These are phyloP conservation scores for Hypomontagnella submonticulosa DNA, from an alignment of 495 filamentous ascomycete genomes.

Conservation along the genomic window DNA sequence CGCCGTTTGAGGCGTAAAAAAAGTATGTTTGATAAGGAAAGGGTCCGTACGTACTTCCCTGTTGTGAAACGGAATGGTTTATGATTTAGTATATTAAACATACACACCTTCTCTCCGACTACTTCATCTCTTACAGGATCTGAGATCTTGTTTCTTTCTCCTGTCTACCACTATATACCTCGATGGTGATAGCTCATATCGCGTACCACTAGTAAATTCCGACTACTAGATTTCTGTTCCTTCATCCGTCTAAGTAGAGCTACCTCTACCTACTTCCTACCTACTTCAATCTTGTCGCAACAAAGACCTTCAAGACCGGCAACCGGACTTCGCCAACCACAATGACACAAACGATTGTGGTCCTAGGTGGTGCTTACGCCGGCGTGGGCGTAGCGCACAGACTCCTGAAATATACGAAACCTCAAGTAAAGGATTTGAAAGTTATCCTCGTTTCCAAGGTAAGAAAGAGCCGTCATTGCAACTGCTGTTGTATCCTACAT, in stretches of 20 bases:
- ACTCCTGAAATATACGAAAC: slow-evolving; percentile 58
- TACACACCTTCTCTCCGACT: slow-evolving; percentile 2
- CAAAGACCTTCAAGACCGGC: slow-evolving; percentile 1
- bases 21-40: slow-evolving; percentile 30
- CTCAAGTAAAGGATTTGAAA: slow-evolving; percentile 52
- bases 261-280: background rate
- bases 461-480: slow-evolving; percentile 17
- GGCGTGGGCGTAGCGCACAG: slow-evolving; percentile 65
- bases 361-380: slow-evolving; percentile 65
- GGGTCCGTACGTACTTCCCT: slow-evolving; percentile 41
- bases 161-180: background rate
- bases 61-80: slow-evolving; percentile 20
- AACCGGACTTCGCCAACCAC: slow-evolving; percentile 38
- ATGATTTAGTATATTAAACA: slow-evolving; percentile 10
- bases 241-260: background rate
- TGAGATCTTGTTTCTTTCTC: background rate
- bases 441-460: slow-evolving; percentile 61
- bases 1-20: slow-evolving; percentile 42
- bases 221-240: background rate
- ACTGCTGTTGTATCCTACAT: background rate
- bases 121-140: slow-evolving; percentile 3
- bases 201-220: background rate
- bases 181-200: background rate
- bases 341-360: slow-evolving; percentile 59
- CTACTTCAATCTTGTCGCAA: background rate